Base-by-base conservation (phyloP, 1,139 yeast species). In the Hyphopichia khmerensis region DNA sequence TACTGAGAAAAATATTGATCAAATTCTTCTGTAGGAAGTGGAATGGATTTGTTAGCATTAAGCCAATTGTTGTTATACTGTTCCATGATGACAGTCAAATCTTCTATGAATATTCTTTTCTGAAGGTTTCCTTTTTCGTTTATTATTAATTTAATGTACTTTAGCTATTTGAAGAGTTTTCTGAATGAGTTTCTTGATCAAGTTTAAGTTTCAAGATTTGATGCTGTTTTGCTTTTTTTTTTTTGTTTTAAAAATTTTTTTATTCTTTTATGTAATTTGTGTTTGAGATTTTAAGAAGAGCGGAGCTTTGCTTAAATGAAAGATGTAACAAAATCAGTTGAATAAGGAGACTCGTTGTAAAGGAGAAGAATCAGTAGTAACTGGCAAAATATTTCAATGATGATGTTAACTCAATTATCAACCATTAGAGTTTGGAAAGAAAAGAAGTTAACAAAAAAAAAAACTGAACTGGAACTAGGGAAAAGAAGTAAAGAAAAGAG, bases 1-100 rank as follows among this genome's bases (percentile, higher is more conserved):
- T 58, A 57, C 19, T 63, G 65, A 31, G 55, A 57, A 42, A 71
- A 66, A 48, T 67, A 70, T 38, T 67, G 64, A 37, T 69, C 69
- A 43, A 71, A 65, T 41, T 67, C 71, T 39, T 72, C 81, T 36
- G 66, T 67, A 3, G 77, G 79, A 16, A 72, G 49, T 1, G 77
- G 72, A 16, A 69, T 17, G 16, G 15, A 13, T 11, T 17, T 33
- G 19, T 19, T 33, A 8, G 15, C 14, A 13, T n/a, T 17, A 9
- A 15, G 15, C 36, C 36, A 33, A 21, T 33, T 33, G 7, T 8
- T 8, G 8, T 11, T 19, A 17, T 33, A 33, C 11, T 33, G 27
- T 17, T 33, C 24, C 35, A 33, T 33, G 14, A 11, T n/a, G n/a
- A n/a, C n/a, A n/a, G n/a, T n/a, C n/a, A n/a, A n/a, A n/a, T n/a